Evolutionary conservation across 768 basidiomycete species (phyloP).

Genomic region (Mycena epipterygia): DNA sequence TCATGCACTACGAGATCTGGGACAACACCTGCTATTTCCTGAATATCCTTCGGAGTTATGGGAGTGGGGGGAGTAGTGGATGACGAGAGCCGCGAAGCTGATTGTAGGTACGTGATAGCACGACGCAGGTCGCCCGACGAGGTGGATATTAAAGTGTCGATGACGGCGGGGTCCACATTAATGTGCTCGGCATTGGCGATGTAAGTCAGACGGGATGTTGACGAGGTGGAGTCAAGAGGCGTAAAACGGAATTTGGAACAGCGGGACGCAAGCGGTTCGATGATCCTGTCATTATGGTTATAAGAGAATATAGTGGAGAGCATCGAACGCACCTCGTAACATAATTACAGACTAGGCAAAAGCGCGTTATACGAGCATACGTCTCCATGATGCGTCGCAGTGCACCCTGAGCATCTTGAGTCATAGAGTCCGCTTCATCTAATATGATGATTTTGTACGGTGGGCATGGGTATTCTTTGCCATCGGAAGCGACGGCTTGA

Average conservation of each 20-base stretch:
- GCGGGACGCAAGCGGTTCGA: slow-evolving; percentile 97
- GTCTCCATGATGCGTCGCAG: slow-evolving; percentile 99
- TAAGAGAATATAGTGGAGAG: background rate
- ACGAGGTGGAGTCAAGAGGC: slow-evolving; percentile 85
- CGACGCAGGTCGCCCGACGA: slow-evolving; percentile 96
- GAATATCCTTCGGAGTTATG: slow-evolving; percentile 84
- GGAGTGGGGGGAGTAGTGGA: slow-evolving; percentile 79
- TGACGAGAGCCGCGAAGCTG: slow-evolving; percentile 88
- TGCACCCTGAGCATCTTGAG: slow-evolving; percentile 98
- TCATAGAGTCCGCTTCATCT: slow-evolving; percentile 99
- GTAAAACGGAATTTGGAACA: slow-evolving; percentile 99
- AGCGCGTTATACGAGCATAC: slow-evolving; percentile 96
- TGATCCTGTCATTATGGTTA: slow-evolving; percentile 73
- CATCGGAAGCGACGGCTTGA: slow-evolving; percentile 78
- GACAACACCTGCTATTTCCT: slow-evolving; percentile 97
- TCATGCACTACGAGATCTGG: slow-evolving; percentile 79
- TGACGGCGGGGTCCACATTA: slow-evolving; percentile 66
- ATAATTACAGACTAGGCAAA: slow-evolving; percentile 99
- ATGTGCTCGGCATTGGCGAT: slow-evolving; percentile 87
- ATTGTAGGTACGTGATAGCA: slow-evolving; percentile 97
- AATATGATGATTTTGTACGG: slow-evolving; percentile 99
- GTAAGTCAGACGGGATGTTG: slow-evolving; percentile 79
- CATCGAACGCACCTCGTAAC: slow-evolving; percentile 83
- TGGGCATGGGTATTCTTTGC: slow-evolving; percentile 92
- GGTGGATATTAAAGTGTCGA: slow-evolving; percentile 80